These are phyloP conservation scores for Dictyostelium capitatum DNA, from an alignment of 78 protist species.

Conservation along the genomic window DNA sequence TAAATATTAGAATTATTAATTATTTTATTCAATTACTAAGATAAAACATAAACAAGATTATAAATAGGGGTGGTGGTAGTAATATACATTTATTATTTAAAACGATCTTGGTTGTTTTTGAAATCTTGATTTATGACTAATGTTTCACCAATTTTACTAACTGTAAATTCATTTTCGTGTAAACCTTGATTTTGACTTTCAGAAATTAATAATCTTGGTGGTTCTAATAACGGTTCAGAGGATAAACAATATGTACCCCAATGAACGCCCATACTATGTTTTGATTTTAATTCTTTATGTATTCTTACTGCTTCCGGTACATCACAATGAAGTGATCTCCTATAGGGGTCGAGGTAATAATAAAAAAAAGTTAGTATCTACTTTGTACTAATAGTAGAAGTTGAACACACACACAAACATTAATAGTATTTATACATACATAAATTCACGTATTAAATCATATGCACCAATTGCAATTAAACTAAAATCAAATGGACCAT, in stretches of 20 bases:
- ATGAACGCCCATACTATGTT: conserved; percentile 61
- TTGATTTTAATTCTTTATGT: conserved; percentile 57
- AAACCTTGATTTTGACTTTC: not conserved
- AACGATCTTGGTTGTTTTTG: too few species aligned
- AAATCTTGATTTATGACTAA: not conserved
- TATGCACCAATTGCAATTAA: conserved; percentile 82
- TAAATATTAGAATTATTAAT: too few species aligned
- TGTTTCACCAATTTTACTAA: conserved; percentile 61
- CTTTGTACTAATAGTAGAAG: too few species aligned
- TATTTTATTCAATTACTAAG: too few species aligned
- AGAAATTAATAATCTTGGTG: not conserved
- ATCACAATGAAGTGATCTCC: conserved; percentile 10
- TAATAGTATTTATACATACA: too few species aligned
- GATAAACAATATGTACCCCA: conserved; percentile 76
- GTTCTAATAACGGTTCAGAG: conserved; percentile 50
- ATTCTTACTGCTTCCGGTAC: conserved; percentile 73
- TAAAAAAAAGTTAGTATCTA: too few species aligned
- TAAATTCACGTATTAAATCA: too few species aligned
- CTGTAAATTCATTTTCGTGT: conserved; percentile 42
- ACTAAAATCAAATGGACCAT: conserved; percentile 77
- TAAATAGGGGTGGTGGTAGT: too few species aligned
- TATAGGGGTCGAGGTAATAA: too few species aligned
- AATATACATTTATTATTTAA: too few species aligned
- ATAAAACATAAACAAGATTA: too few species aligned
- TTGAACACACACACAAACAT: too few species aligned